Evolutionary conservation across 768 basidiomycete species (phyloP).

Genomic region (Boletus tomentosulus): DNA sequence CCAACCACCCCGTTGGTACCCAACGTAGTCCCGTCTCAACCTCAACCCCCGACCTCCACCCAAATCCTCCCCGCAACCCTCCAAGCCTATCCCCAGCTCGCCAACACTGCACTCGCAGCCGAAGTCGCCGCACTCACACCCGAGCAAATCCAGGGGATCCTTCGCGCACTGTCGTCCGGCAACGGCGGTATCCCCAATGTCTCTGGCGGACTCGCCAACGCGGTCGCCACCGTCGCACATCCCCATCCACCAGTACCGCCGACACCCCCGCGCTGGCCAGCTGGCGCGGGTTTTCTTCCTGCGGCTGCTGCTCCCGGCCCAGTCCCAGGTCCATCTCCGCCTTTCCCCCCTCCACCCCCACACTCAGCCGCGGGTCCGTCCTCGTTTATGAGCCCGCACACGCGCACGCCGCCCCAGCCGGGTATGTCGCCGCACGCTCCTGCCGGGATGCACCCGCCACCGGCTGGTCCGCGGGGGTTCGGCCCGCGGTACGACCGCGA

Average conservation of each 20-base stretch:
- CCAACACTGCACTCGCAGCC: conserved; percentile 55
- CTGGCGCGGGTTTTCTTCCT: conserved; percentile 23
- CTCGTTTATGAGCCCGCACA: conserved; percentile 15
- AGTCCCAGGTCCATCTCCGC: conserved; percentile 3
- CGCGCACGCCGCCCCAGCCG: conserved; percentile 23
- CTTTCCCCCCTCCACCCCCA: conserved; percentile 2
- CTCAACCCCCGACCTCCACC: conserved; percentile 7
- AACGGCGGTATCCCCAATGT: conserved; percentile 32
- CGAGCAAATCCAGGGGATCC: conserved; percentile 68
- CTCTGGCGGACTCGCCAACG: conserved; percentile 26
- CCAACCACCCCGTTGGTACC: conserved; percentile 9
- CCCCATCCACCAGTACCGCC: conserved; percentile 15
- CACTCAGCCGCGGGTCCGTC: not conserved
- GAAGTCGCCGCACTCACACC: conserved; percentile 73
- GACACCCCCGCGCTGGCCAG: conserved; percentile 15
- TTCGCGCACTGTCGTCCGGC: conserved; percentile 50
- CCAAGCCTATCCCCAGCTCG: conserved; percentile 34
- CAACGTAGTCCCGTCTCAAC: conserved; percentile 9
- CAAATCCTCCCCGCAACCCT: conserved; percentile 22
- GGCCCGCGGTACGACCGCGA: conserved; percentile 28
- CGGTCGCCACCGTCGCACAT: conserved; percentile 22
- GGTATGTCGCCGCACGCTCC: conserved; percentile 18
- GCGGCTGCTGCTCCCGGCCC: not conserved
- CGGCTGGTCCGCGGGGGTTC: conserved; percentile 23
- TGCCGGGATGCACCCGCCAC: conserved; percentile 20